These are phyloP conservation scores for Thalassiosira exigua DNA, from an alignment of 352 stramenopile species.

Conservation along the genomic window DNA sequence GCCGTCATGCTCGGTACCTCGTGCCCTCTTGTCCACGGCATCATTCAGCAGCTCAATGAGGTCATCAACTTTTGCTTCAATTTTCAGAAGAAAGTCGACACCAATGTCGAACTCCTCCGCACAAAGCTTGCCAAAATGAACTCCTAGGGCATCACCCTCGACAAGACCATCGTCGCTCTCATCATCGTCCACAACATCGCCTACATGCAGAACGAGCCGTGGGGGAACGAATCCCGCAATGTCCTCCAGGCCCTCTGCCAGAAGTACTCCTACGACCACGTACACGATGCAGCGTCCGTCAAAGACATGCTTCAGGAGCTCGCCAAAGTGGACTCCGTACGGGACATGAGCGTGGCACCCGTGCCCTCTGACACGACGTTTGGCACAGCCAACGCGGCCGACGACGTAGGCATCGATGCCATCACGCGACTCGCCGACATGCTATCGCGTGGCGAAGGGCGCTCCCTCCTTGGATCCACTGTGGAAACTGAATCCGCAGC, in stretches of 20 bases:
- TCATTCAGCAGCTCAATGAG: not conserved
- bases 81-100: slow-evolving; percentile 10
- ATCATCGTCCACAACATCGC: slow-evolving; percentile 32
- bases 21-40: no score
- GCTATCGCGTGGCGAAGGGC: not conserved
- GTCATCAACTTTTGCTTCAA: slow-evolving; percentile 1
- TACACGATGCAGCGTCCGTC: slow-evolving; percentile 21
- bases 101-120: slow-evolving; percentile 13
- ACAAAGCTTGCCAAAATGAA: not conserved
- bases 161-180: not conserved
- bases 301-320: slow-evolving; percentile 3
- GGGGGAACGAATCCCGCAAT: slow-evolving; percentile 4
- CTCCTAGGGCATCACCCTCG: slow-evolving; percentile 23
- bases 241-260: slow-evolving; percentile 10
- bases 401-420: not conserved
- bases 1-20: no score
- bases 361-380: no score
- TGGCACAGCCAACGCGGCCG: no score
- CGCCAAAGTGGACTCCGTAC: slow-evolving; percentile 16
- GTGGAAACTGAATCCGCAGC: not conserved
- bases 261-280: no score
- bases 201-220: not conserved
- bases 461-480: not conserved
- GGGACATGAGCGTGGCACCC: slow-evolving; percentile 4
- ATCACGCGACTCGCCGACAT: not conserved